These are phyloP conservation scores for Naganishia sp. DNA, from an alignment of 1,284 basidiomycete species.

Conservation along the genomic window DNA sequence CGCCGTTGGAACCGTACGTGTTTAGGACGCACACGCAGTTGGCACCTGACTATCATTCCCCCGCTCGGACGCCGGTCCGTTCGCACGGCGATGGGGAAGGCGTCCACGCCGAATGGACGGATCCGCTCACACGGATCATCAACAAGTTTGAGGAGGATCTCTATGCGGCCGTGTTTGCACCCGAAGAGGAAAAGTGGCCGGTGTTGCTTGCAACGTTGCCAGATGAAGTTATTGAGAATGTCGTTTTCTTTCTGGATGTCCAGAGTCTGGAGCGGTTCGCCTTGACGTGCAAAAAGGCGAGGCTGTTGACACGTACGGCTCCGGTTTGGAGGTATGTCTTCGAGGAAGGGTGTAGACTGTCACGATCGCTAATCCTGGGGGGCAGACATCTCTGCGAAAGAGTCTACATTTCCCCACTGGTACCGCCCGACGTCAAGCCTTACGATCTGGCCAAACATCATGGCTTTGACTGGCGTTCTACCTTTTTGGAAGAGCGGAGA, in stretches of 20 bases:
- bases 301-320: conserved; percentile 67
- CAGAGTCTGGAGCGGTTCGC: conserved; percentile 75
- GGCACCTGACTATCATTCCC: conserved; percentile 45
- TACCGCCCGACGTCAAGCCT: conserved; percentile 54
- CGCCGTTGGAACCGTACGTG: conserved; percentile 41
- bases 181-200: conserved; percentile 66
- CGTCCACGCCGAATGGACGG: conserved; percentile 14
- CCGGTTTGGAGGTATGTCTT: conserved; percentile 73
- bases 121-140: conserved; percentile 28
- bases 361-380: neutral
- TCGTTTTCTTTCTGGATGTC: conserved; percentile 63
- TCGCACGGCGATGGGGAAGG: neutral
- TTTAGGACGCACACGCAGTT: conserved; percentile 51
- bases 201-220: conserved; percentile 65
- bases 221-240: conserved; percentile 69
- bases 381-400: conserved; percentile 55
- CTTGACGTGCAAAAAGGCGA: conserved; percentile 67
- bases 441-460: conserved; percentile 60
- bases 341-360: neutral
- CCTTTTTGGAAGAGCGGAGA: conserved; percentile 78
- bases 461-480: conserved; percentile 66
- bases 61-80: neutral
- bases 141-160: conserved; percentile 15
- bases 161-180: conserved; percentile 61
- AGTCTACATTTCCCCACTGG: conserved; percentile 67